Conservation (phyloP, 1,284 basidiomycete genomes). For the Testicularia cyperi region DNA sequence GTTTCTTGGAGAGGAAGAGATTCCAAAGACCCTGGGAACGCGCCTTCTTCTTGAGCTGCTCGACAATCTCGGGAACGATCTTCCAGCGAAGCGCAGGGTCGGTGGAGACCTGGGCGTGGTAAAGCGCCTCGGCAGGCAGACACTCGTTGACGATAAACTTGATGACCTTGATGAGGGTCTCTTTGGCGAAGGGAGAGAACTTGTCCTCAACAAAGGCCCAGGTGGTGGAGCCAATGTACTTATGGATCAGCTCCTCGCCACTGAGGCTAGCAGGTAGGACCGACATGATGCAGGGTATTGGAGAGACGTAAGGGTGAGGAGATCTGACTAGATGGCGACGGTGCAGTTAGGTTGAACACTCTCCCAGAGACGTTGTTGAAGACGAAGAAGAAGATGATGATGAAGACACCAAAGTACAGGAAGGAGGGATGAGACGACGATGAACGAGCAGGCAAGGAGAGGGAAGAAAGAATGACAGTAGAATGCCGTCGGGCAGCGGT, state of each 20-base stretch:
- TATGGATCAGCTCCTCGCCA: conserved; percentile 42
- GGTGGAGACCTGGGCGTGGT: conserved; percentile 77
- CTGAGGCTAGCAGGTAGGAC: conserved; percentile 21
- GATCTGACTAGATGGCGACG: background rate
- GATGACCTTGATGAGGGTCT: conserved; percentile 79
- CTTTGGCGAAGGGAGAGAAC: conserved; percentile 80
- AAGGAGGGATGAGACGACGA: too few species aligned
- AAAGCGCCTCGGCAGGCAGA: conserved; percentile 75
- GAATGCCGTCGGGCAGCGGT: too few species aligned
- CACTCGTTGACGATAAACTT: conserved; percentile 85
- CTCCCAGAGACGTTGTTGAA: too few species aligned
- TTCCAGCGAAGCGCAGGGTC: conserved; percentile 80
- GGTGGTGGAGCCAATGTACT: conserved; percentile 47
- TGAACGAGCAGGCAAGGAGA: too few species aligned
- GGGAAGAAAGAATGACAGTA: too few species aligned
- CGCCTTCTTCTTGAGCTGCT: conserved; percentile 84
- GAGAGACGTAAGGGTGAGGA: background rate
- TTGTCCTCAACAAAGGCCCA: conserved; percentile 60
- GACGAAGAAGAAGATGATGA: too few species aligned
- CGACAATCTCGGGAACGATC: conserved; percentile 76
- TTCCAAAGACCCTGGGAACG: conserved; percentile 91
- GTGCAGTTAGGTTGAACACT: background rate
- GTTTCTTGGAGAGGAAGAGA: conserved; percentile 88
- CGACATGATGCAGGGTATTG: conserved; percentile 7
- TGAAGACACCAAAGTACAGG: too few species aligned